Percentiles rank a stretch among this genome's conserved stretches.
Conservation (phyloP, 2,329 filamentous ascomycete genomes). For the Colletotrichum noveboracense region DNA sequence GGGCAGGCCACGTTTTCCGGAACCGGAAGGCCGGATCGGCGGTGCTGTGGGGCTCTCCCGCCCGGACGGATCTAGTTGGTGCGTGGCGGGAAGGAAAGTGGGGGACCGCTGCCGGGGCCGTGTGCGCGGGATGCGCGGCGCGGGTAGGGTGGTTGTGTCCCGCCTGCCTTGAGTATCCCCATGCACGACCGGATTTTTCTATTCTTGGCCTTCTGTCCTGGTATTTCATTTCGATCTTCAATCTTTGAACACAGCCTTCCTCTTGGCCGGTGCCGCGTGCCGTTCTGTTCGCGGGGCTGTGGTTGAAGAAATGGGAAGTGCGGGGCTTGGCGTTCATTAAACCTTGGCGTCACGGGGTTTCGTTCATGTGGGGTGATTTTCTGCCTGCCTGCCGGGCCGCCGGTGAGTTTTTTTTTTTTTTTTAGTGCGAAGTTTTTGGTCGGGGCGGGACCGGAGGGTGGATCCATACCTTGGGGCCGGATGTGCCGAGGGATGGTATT, state of each 20-base stretch:
- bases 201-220: background rate
- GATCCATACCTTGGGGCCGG: background rate
- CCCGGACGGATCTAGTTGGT: background rate
- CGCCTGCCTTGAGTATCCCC: too few species aligned
- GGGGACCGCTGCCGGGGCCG: background rate
- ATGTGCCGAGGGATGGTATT: background rate
- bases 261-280: background rate
- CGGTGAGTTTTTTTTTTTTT: background rate
- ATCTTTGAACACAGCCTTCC: background rate
- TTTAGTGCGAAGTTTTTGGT: background rate
- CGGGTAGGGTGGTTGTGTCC: rapidly evolving
- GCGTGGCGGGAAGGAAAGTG: background rate
- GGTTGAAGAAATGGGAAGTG: background rate
- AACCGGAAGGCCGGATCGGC: background rate
- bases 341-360: background rate
- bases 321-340: background rate
- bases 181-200: background rate
- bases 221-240: background rate
- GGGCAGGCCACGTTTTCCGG: background rate
- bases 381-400: background rate
- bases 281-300: background rate
- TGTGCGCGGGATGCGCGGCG: background rate
- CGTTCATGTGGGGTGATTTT: background rate
- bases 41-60: background rate
- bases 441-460: background rate